Conservation (phyloP, 2,329 filamentous ascomycete genomes). For the Aurifilum marmelostoma region DNA sequence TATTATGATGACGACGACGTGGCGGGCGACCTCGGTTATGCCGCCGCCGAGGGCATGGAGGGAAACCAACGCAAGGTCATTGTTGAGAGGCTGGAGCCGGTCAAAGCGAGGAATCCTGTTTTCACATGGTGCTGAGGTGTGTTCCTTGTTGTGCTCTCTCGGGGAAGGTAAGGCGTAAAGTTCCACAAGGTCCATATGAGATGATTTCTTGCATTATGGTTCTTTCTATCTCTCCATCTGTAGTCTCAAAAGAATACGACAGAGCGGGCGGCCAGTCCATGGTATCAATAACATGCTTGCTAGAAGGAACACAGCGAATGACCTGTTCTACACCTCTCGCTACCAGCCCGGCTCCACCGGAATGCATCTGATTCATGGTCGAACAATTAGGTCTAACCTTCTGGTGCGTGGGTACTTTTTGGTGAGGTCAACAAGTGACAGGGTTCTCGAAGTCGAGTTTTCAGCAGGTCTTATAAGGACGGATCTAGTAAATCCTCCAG, state of each 20-base stretch:
- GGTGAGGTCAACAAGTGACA: no score
- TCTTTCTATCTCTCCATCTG: not conserved
- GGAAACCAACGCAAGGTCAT: conserved; percentile 91
- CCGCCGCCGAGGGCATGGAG: conserved; percentile 92
- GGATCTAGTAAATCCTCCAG: no score
- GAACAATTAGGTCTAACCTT: no score
- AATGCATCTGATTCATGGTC: not conserved
- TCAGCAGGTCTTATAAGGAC: no score
- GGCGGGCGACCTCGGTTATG: conserved; percentile 92
- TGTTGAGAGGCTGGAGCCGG: conserved; percentile 91
- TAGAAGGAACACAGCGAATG: not conserved
- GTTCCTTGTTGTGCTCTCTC: not conserved
- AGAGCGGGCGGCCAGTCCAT: not conserved
- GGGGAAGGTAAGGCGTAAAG: not conserved
- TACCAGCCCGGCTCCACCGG: not conserved
- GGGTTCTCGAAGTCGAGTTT: no score
- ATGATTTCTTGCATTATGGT: not conserved
- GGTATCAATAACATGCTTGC: not conserved
- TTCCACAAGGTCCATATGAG: not conserved
- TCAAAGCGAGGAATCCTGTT: conserved; percentile 92
- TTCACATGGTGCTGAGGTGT: conserved; percentile 87
- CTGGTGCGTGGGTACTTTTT: no score
- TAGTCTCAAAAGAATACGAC: not conserved
- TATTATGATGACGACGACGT: conserved; percentile 73
- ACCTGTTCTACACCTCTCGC: not conserved